Base-by-base conservation (phyloP, 176 grass and related monocot species). In the Zea luxurians region DNA sequence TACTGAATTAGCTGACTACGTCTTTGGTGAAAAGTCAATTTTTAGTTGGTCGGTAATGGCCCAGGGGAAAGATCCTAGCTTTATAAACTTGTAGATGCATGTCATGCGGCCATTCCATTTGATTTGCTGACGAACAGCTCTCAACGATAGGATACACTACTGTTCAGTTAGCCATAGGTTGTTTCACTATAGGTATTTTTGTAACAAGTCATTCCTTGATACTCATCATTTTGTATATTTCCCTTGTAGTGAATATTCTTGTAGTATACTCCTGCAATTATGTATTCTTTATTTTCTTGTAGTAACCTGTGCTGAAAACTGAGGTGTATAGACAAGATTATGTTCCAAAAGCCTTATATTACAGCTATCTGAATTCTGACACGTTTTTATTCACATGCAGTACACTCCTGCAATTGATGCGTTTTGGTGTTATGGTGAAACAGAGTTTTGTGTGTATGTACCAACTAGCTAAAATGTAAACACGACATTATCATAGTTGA, bases 391-490 rank as follows among this genome's bases (percentile, higher is more conserved):
- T 60, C 81, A 6, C 48, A 37, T 82, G 43, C 85, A 97, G 95
- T 97, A 97, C 60, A 97, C 95, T 47, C 95, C 95, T 61, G 95
- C 83, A 58, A 88, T 97, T 85, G 91, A 93, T 93, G n/a, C n/a
- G n/a, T n/a, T n/a, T n/a, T n/a, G n/a, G n/a, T n/a, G n/a, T n/a
- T n/a, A n/a, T n/a, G n/a, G n/a, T n/a, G n/a, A n/a, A n/a, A n/a
- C n/a, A n/a, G n/a, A n/a, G n/a, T n/a, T n/a, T n/a, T n/a, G n/a
- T n/a, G n/a, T n/a, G n/a, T n/a, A n/a, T n/a, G n/a, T n/a, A n/a
- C n/a, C n/a, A n/a, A n/a, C n/a, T n/a, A n/a, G n/a, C n/a, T n/a
- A n/a, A n/a, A n/a, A n/a, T n/a, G n/a, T n/a, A n/a, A n/a, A n/a
- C n/a, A n/a, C n/a, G n/a, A n/a, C n/a, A n/a, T n/a, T n/a, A n/a